Evolutionary conservation across 2,329 filamentous ascomycete species (phyloP).

Genomic region (Hirsutella rhossiliensis): DNA sequence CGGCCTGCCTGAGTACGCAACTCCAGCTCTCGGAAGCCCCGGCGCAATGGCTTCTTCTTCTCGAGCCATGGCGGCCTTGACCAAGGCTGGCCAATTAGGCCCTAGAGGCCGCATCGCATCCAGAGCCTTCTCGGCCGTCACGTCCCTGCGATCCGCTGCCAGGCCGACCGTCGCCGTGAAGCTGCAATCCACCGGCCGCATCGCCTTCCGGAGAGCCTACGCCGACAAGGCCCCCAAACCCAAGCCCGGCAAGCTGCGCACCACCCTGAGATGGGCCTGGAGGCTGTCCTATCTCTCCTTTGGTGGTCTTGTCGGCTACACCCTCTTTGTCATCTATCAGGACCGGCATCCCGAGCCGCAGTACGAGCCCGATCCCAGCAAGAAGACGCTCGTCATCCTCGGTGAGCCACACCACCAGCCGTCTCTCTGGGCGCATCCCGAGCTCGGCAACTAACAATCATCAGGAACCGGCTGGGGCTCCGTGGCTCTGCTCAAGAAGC

Average conservation of each 20-base stretch:
- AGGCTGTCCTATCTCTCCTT: conserved; percentile 67
- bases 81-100: conserved; percentile 18
- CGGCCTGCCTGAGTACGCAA: background rate
- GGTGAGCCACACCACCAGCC: conserved; percentile 40
- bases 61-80: conserved; percentile 27
- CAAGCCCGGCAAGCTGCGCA: conserved; percentile 49
- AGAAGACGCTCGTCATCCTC: conserved; percentile 95
- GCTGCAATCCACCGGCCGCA: conserved; percentile 22
- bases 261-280: conserved; percentile 69
- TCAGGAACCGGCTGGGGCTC: conserved; percentile 91
- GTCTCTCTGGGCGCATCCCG: background rate
- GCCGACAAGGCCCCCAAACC: conserved; percentile 38
- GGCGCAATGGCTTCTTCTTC: conserved; percentile 32
- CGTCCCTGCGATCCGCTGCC: conserved; percentile 9
- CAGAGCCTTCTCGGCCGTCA: conserved; percentile 20
- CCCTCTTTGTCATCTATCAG: conserved; percentile 72
- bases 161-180: conserved; percentile 21
- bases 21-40: conserved; percentile 7
- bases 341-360: conserved; percentile 75
- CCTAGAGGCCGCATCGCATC: conserved; percentile 16
- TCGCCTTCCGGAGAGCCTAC: conserved; percentile 31
- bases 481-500: conserved; percentile 93
- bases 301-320: conserved; percentile 56
- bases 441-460: conserved; percentile 4
- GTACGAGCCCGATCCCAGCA: conserved; percentile 63